These are phyloP conservation scores for Hyparrhenia diplandra DNA, from an alignment of 176 grass and related monocot species.

Conservation along the genomic window DNA sequence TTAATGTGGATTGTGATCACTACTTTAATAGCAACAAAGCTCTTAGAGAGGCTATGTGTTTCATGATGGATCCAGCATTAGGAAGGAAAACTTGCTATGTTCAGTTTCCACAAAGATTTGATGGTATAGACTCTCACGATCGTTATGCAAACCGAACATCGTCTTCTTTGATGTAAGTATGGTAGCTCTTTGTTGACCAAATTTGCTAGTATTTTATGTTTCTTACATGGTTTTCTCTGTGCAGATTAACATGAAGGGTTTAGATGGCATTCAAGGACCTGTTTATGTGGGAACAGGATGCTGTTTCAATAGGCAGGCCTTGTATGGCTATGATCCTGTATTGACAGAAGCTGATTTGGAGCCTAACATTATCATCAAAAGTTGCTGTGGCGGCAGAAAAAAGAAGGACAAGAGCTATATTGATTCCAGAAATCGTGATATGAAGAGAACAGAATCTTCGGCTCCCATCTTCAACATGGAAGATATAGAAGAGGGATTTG, in stretches of 20 bases:
- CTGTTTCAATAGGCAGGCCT: slow-evolving; percentile 86
- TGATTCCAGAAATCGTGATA: slow-evolving; percentile 57
- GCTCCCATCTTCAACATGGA: slow-evolving; percentile 89
- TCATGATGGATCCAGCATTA: slow-evolving; percentile 88
- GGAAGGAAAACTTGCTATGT: slow-evolving; percentile 91
- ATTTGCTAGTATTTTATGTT: background rate
- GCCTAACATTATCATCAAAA: slow-evolving; percentile 75
- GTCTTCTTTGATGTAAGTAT: slow-evolving; percentile 96
- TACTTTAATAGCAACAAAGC: slow-evolving; percentile 99
- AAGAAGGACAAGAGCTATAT: slow-evolving; percentile 65
- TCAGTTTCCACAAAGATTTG: slow-evolving; percentile 96
- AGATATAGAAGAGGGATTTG: slow-evolving; percentile 72
- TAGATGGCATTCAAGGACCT: slow-evolving; percentile 95
- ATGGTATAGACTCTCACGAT: slow-evolving; percentile 89
- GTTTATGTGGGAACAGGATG: slow-evolving; percentile 89
- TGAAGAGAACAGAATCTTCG: slow-evolving; percentile 75
- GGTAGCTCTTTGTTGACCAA: background rate
- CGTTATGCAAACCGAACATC: slow-evolving; percentile 97
- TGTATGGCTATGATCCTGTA: slow-evolving; percentile 87
- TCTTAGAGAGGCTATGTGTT: slow-evolving; percentile 96
- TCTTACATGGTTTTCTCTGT: slow-evolving; percentile 10
- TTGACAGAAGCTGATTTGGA: slow-evolving; percentile 78
- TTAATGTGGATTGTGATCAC: slow-evolving; percentile 99
- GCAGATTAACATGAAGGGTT: slow-evolving; percentile 97
- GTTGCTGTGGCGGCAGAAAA: slow-evolving; percentile 77